Evolutionary conservation across 1,284 basidiomycete genomes (phyloP), one percentile per base, ranked within the genome.

Genomic region (Lignosus rhinocerotis): DNA sequence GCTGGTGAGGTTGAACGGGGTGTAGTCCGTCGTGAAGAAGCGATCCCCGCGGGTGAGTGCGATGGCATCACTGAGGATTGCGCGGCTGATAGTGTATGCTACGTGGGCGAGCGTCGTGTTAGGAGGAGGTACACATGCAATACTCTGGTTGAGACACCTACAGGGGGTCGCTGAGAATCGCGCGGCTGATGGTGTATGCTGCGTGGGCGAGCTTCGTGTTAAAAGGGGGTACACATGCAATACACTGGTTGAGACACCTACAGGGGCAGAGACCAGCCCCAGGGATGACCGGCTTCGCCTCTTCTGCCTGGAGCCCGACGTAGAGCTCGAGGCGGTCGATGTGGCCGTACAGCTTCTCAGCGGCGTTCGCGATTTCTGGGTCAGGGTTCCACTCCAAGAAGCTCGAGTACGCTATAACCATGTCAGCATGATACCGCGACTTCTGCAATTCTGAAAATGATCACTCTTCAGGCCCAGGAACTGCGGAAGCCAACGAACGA

Each of bases 31-130:
- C 0, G 92, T 94, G 75, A 86, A 91, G 80, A 87, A 91, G 48
- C 93, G 81, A 67, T 94, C 92, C 31, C 91, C 86, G 57, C 93
- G 87, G 46, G 89, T 92, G 51, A 94, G 82, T 5, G 90, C 87
- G 55, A 92, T 90, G n/a, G 92, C 93, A 69, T 95, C 93, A 64
- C 87, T 85, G 39, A 96, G 83, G 67, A 96, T 96, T 14, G 92
- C 93, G 41, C 93, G 85, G 66, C 88, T 89, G 68, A 93, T 86
- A 8, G 94, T 95, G 73, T 91, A 94, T 10, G 87, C 88, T 86
- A 4, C 25, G 25, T 25, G 25, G 25, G 25, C 25, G 25, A 25
- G 25, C 25, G 25, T 25, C 4, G 25, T 25, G 25, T 25, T 25
- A 25, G 4, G 25, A 25, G 25, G 25, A 2, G 25, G 25, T n/a